Conservation (phyloP, 2,329 filamentous ascomycete genomes). For the Aureobasidium namibiae region DNA sequence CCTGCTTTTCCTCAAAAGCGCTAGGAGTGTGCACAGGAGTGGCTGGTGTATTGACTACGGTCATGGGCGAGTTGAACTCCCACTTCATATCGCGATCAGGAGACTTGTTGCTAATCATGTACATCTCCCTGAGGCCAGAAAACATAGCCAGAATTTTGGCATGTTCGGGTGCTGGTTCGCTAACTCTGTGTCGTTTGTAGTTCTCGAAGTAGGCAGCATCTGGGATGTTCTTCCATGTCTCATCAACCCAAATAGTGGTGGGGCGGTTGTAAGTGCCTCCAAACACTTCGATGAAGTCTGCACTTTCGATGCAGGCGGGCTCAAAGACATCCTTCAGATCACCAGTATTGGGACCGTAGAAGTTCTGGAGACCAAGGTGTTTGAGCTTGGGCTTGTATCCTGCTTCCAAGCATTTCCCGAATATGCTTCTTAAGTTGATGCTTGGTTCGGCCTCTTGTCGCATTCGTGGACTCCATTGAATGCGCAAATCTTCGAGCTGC, state of each 20-base stretch:
- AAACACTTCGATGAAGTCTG: constrained; percentile 48
- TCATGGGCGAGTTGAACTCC: background rate
- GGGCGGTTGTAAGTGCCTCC: constrained; percentile 41
- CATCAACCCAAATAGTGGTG: constrained; percentile 22
- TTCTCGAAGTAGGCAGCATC: constrained; percentile 20
- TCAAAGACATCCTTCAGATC: constrained; percentile 41
- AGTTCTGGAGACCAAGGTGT: constrained; percentile 48
- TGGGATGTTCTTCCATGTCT: constrained; percentile 17
- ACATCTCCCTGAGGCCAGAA: constrained; percentile 41
- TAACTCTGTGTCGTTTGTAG: constrained; percentile 16
- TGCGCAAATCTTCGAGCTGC: constrained; percentile 45
- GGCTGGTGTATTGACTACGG: background rate
- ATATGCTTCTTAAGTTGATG: constrained; percentile 46
- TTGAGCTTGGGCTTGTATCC: constrained; percentile 40
- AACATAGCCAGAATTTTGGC: constrained; percentile 36
- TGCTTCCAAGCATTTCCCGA: constrained; percentile 45
- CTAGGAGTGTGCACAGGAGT: background rate
- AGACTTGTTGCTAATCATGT: constrained; percentile 38
- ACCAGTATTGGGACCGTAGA: constrained; percentile 46
- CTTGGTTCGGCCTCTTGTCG: constrained; percentile 50
- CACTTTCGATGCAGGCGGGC: constrained; percentile 32
- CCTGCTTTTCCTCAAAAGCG: constrained; percentile 26
- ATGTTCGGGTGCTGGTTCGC: constrained; percentile 26
- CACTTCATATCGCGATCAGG: background rate
- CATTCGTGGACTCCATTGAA: constrained; percentile 58